Evolutionary conservation across 768 basidiomycete species (phyloP), one percentile per base, ranked within the genome.

Genomic region (Guyanaporus albipodus): DNA sequence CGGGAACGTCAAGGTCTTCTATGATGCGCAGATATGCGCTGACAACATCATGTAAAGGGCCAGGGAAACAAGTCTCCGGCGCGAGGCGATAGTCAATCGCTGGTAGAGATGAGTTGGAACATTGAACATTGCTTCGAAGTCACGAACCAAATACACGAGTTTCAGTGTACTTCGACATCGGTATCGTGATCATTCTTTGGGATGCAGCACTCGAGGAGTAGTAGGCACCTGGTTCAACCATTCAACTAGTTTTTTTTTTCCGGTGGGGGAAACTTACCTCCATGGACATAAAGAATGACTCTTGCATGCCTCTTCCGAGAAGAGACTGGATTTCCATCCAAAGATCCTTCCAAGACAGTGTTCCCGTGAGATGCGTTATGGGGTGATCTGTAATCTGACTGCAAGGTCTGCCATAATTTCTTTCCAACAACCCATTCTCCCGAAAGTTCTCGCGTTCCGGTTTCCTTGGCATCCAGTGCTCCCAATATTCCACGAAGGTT

Each of bases 351-450:
- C 38, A 48, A 34, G 18, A 51, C 42, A 17, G 52, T 44, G 19
- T 54, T 48, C 42, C 55, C 60, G 42, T 58, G 52, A 34, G 47
- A 52, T 32, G 56, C 60, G 47, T 38, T 49, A 49, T 64, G 63
- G n/a, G 72, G 62, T 15, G 76, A 72, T 59, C 77, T 82, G 80
- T 89, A 88, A 58, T 94, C 91, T 14, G 76, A 70, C 59, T 96
- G 92, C 54, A 96, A 73, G 23, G 82, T 72, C 53, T 82, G 83
- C 95, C 95, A 99, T 0, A 94, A 80, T 53, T 80, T 81, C 64
- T 87, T 87, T 28, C 91, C 91, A n/a, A 97, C 87, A 19, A 98
- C 84, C 95, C 95, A 99, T 72, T 99, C 95, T 1, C 92, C 95
- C 1, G 82, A 82, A 24, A 99, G 74, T 59, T 94, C 88, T 4